Base-by-base conservation (phyloP, 2,329 filamentous ascomycete genomes). In the Diplodia scrobiculata region DNA sequence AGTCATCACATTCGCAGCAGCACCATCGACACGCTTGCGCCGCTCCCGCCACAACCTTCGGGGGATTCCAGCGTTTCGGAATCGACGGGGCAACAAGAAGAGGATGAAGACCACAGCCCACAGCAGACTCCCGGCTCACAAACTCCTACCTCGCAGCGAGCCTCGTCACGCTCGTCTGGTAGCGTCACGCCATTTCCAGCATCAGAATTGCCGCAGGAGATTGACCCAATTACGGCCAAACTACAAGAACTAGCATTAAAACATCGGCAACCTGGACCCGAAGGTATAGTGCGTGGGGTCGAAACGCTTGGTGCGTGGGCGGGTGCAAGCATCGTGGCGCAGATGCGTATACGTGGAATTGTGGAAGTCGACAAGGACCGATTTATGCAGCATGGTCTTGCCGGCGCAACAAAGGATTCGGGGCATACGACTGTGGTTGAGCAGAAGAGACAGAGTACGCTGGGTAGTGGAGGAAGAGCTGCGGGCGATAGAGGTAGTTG, bases 291-390 rank as follows among this genome's bases (percentile, higher is more conserved):
- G 47, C 83, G 90, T 29, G 88, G 84, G 2, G 79, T 92, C 1
- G 87, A 91, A 68, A 87, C 88, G 0, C 77, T 93, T 1, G 91
- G 91, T 0, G 80, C 90, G 1, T 94, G 90, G 90, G 84, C 85
- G 21, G 91, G 91, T 11, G 90, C 87, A 2, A 92, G 89, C 73
- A 73, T 94, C 64, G 79, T 90, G 19, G 85, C 88, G 2, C 86
- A 89, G 69, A 79, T 92, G 67, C 89, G 88, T 66, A 82, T 91
- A 3, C 85, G 86, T 41, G 87, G 89, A 1, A 83, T 91, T 63
- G 88, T 89, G 1, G 85, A 88, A 34, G 80, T 93, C 21, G 90
- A 92, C 68, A 82, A 88, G 29, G 91, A 94, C 6, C 80, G 86
- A 38, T 94, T 91, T 83, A 74, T 88, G 53, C 86, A 87, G 70